Evolutionary conservation across 768 basidiomycete genomes (phyloP), one percentile per base, ranked within the genome.

Genomic region (Pulveroboletus frians): DNA sequence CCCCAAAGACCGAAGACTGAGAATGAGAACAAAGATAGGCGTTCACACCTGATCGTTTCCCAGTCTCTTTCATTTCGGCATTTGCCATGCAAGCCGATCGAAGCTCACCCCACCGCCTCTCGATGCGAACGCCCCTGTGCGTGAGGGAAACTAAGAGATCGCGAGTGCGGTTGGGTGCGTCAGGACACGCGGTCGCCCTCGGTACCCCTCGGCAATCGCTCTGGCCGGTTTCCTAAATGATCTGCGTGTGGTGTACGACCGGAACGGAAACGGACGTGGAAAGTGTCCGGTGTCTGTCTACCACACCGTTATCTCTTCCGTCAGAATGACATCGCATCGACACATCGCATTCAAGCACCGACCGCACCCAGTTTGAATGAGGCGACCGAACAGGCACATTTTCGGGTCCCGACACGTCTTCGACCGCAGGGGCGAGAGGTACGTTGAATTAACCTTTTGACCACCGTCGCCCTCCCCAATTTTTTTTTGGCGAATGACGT

Each of bases 381-480:
- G 14, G 10, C 17, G n/a, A 42, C 27, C 18, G 4, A 4, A 42
- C 27, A 18, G 14, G 41, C 18, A 29, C 17, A 2, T 27, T 20
- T 7, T 17, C 5, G 11, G 18, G 37, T 26, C 20, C 14, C 15
- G n/a, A 13, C 11, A 27, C 27, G 13, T 9, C 20, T 21, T 30
- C 20, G 26, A 47, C 14, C 18, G 18, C 26, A 15, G 18, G 35
- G 13, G 9, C n/a, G 30, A 9, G 49, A 50, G 38, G 30, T 30
- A 4, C 35, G 21, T 21, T 27, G 17, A 50, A 31, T 51, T 51
- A 50, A 50, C 47, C 31, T 49, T 50, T 49, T 50, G 31, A 20
- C 49, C 29, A 31, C 14, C 21, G 17, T 26, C 21, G 3, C n/a
- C 2, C 11, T 11, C 27, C 11, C 27, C 1, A 0, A 1, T 5